Base-by-base conservation (phyloP, 1,139 yeast genomes). In the Keqinozyma sinolaborantium region DNA sequence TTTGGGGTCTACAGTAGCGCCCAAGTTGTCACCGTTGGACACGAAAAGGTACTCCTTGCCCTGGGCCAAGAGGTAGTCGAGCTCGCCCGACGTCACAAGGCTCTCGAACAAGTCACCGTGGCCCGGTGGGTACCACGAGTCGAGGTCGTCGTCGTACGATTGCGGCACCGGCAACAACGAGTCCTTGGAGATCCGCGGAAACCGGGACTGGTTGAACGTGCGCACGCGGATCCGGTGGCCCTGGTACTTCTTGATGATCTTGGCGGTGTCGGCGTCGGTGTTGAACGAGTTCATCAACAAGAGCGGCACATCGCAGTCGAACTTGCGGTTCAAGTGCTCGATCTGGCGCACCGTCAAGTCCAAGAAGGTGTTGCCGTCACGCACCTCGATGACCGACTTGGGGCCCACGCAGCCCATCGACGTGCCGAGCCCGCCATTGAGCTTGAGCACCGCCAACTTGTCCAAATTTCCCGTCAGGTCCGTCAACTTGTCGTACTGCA, bases 351-450 rank as follows among this genome's bases (percentile, higher is more conserved):
- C 98, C 30, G 95, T 75, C 50, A 92, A 76, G 60, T 92, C 98
- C 60, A 92, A 76, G 62, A 92, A 92, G 25, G 97, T 84, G 74
- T 92, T 94, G 41, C 98, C 98, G 49, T 92, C 98, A 60, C 98
- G 83, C 32, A 92, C 98, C 67, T 92, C 98, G 58, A 92, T 94
- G 45, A 92, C 95, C 14, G 96, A 85, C 64, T 92, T 92, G 41
- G 98, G 98, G 37, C 98, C 98, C 42, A 92, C 97, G 69, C 98
- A 94, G 36, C 98, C 98, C 98, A 92, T 92, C 11, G 98, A 90
- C 24, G 98, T 92, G 57, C 98, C 98, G 48, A 92, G 74, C 31
- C 98, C 98, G 71, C 98, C 98, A 59, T 92, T 92, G 58, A 92
- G 77, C 68, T 92, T 92, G 61, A 92, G 74, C 29, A 92, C 98